Evolutionary conservation across 768 basidiomycete genomes (phyloP).

Genomic region (Amanita rubescens): DNA sequence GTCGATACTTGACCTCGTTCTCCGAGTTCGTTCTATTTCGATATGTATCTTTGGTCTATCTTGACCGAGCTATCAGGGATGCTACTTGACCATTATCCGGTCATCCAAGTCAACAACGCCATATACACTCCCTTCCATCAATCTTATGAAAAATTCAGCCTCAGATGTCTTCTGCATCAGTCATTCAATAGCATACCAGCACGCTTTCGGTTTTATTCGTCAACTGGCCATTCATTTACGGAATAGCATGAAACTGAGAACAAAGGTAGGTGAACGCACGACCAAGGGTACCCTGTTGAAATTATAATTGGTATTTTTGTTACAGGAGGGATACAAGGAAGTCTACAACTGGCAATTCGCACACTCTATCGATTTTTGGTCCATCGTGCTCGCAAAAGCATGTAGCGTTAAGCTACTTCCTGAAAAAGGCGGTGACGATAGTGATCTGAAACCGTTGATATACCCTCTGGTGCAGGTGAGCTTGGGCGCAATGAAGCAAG

Average conservation of each 20-base stretch:
- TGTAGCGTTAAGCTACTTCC: conserved; percentile 54
- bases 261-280: conserved; percentile 45
- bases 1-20: conserved; percentile 72
- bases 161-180: conserved; percentile 84
- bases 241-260: conserved; percentile 84
- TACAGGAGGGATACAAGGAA: conserved; percentile 81
- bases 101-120: conserved; percentile 79
- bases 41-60: neutral
- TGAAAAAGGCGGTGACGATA: conserved; percentile 40
- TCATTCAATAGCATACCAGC: conserved; percentile 75
- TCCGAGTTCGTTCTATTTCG: conserved; percentile 56
- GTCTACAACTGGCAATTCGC: conserved; percentile 99
- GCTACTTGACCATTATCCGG: conserved; percentile 83
- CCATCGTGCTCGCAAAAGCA: conserved; percentile 74
- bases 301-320: neutral
- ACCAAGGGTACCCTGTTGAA: neutral
- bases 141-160: conserved; percentile 96
- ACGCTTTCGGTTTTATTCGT: conserved; percentile 93
- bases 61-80: conserved; percentile 45
- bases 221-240: conserved; percentile 90
- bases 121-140: conserved; percentile 86
- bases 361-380: conserved; percentile 96
- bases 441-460: conserved; percentile 79
- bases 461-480: conserved; percentile 95
- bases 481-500: conserved; percentile 87